phyloP scores from a whole-genome alignment of 2,329 filamentous ascomycete genomes.

The Sporothrix brunneoviolacea region DNA sequence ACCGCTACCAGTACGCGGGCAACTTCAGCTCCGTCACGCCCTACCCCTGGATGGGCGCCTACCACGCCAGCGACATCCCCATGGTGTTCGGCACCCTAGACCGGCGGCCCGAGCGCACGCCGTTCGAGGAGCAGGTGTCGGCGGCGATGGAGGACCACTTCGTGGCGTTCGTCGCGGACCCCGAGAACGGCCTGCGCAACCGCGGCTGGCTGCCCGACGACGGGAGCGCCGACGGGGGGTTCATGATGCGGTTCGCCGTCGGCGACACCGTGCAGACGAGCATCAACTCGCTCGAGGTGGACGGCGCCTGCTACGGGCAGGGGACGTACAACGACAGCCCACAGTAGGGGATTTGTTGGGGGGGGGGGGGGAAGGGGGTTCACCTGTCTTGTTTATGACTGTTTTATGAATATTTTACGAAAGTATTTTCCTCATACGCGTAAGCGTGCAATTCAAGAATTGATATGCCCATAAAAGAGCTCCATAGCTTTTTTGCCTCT shows the following conservation, averaged over 20 bases:
- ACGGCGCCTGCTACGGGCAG: constrained; percentile 9
- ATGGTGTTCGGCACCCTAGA: constrained; percentile 11
- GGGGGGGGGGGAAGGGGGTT: too few relatives aligned
- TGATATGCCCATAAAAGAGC: too few relatives aligned
- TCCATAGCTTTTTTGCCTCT: too few relatives aligned
- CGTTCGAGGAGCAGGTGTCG: not conserved
- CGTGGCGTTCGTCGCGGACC: constrained; percentile 20
- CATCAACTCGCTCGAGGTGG: constrained; percentile 12
- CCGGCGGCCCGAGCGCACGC: not conserved
- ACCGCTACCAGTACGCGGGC: constrained; percentile 35
- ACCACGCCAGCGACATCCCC: constrained; percentile 12
- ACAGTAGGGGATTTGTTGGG: not conserved
- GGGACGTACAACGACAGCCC: constrained; percentile 6
- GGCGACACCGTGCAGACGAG: not conserved
- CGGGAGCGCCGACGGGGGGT: constrained; percentile 1
- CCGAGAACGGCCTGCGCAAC: constrained; percentile 17
- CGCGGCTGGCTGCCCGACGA: constrained; percentile 21
- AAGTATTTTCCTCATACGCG: too few relatives aligned
- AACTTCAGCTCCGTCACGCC: constrained; percentile 35
- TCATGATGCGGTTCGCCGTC: constrained; percentile 12
- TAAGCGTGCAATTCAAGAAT: too few relatives aligned
- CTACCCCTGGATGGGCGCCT: constrained; percentile 14
- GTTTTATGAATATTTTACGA: too few relatives aligned
- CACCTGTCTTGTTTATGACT: too few relatives aligned
- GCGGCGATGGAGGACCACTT: constrained; percentile 22